Conservation (phyloP, 331 rosid genomes). For the Ulmus americana region DNA sequence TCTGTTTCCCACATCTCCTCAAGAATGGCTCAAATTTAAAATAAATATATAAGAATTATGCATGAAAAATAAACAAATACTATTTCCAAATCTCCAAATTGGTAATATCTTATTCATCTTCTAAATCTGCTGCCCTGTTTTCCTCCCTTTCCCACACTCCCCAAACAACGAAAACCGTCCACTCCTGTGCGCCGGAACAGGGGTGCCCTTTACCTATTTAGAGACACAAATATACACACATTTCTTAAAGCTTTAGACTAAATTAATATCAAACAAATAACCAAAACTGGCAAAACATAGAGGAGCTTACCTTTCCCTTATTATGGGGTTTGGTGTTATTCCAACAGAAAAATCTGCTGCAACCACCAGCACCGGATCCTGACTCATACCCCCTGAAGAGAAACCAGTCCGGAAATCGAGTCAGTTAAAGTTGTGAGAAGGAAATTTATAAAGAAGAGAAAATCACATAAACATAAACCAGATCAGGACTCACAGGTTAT, state of each 20-base stretch:
- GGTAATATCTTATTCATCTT: slow-evolving; percentile 26
- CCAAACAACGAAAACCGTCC: slow-evolving; percentile 62
- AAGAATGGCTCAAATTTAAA: slow-evolving; percentile 53
- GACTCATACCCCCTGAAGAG: slow-evolving; percentile 76
- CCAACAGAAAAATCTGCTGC: slow-evolving; percentile 80
- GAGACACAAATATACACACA: neutral
- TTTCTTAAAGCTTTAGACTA: slow-evolving; percentile 20
- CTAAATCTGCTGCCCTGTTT: slow-evolving; percentile 30
- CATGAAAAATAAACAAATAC: slow-evolving; percentile 15
- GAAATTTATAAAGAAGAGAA: slow-evolving; percentile 5
- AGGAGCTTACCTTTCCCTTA: slow-evolving; percentile 57
- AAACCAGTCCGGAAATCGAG: slow-evolving; percentile 10
- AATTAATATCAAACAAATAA: neutral
- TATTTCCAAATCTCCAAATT: slow-evolving; percentile 15
- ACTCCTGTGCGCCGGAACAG: slow-evolving; percentile 42
- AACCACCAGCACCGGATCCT: slow-evolving; percentile 61
- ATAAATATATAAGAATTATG: slow-evolving; percentile 22
- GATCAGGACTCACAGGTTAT: slow-evolving; percentile 62
- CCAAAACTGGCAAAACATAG: neutral
- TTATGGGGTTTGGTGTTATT: slow-evolving; percentile 47
- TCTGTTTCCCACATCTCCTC: slow-evolving; percentile 45
- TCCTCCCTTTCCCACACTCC: slow-evolving; percentile 65
- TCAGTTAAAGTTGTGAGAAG: neutral
- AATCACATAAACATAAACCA: slow-evolving; percentile 1
- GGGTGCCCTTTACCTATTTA: slow-evolving; percentile 55